A percentile compares a stretch with the other conserved stretches of the same genome.
phyloP scores from a whole-genome alignment of 1,284 basidiomycete genomes.

The Microbotryum violaceum region DNA sequence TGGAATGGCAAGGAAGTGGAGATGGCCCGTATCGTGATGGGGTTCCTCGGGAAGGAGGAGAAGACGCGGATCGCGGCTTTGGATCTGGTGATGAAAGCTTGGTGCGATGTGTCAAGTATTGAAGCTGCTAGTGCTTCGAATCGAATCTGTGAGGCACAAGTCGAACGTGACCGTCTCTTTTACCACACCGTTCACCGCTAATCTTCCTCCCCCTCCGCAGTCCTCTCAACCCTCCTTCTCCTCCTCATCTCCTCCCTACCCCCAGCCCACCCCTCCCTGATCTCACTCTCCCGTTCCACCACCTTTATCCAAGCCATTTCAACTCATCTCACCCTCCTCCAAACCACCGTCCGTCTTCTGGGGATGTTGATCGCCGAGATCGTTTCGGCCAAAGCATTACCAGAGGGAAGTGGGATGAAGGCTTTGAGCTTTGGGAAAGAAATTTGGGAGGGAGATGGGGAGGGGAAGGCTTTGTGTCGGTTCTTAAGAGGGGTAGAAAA shows the following conservation, averaged over 20 bases:
- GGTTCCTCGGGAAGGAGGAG: conserved; percentile 9
- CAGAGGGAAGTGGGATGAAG: conserved; percentile 45
- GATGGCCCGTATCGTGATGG: background rate
- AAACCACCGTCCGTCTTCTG: conserved; percentile 67
- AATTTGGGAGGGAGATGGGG: conserved; percentile 69
- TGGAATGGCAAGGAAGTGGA: background rate
- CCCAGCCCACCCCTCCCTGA: conserved; percentile 44
- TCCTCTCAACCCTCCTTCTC: conserved; percentile 59
- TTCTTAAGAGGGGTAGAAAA: conserved; percentile 50
- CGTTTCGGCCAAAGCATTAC: conserved; percentile 39
- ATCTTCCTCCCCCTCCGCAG: conserved; percentile 44
- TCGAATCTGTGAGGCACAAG: conserved; percentile 5
- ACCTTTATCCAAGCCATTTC: conserved; percentile 66
- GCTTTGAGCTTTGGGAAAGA: conserved; percentile 62
- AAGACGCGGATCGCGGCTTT: conserved; percentile 32
- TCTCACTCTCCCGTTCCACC: conserved; percentile 47
- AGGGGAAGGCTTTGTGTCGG: conserved; percentile 53
- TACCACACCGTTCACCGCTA: background rate
- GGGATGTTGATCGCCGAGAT: conserved; percentile 90
- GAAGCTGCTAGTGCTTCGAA: conserved; percentile 1
- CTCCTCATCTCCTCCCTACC: conserved; percentile 56
- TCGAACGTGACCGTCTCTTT: background rate
- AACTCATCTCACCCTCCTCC: conserved; percentile 68
- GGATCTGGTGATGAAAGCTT: background rate
- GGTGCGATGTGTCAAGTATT: conserved; percentile 7